These are phyloP conservation scores for Irpex sp. DNA, from an alignment of 1,284 basidiomycete genomes.

Conservation along the genomic window DNA sequence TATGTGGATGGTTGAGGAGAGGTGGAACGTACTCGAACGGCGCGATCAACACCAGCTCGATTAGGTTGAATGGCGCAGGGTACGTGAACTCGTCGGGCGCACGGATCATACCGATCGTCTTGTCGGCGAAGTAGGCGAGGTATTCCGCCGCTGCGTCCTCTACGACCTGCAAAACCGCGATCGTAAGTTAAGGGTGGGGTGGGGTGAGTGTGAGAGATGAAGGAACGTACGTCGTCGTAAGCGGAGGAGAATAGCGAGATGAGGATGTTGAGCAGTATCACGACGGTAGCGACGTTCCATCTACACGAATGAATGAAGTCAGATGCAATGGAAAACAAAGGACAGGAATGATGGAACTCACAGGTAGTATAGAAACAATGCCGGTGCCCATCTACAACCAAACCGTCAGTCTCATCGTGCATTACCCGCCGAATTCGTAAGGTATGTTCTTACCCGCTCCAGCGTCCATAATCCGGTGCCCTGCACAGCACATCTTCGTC, in stretches of 20 bases:
- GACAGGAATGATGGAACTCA: conserved; percentile 29
- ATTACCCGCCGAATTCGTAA: neutral
- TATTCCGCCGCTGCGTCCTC: conserved; percentile 75
- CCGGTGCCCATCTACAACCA: conserved; percentile 45
- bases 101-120: conserved; percentile 79
- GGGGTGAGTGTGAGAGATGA: conserved; percentile 3
- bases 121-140: conserved; percentile 85
- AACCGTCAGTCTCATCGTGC: conserved; percentile 3
- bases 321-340: neutral
- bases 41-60: conserved; percentile 78
- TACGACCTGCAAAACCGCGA: conserved; percentile 37
- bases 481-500: conserved; percentile 32
- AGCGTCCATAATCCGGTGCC: conserved; percentile 74
- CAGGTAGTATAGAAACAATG: conserved; percentile 81
- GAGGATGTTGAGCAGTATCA: conserved; percentile 91
- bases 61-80: conserved; percentile 80
- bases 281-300: conserved; percentile 85
- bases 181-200: no score
- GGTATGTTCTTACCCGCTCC: conserved; percentile 2
- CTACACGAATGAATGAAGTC: conserved; percentile 30
- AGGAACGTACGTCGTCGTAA: conserved; percentile 73
- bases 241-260: conserved; percentile 94
- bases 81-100: conserved; percentile 80
- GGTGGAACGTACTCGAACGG: conserved; percentile 73
- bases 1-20: no score